Percentiles rank a stretch among this genome's conserved stretches.
Evolutionary conservation across 75 land plant genomes (phyloP).

Genomic region (Larix kaempferi): DNA sequence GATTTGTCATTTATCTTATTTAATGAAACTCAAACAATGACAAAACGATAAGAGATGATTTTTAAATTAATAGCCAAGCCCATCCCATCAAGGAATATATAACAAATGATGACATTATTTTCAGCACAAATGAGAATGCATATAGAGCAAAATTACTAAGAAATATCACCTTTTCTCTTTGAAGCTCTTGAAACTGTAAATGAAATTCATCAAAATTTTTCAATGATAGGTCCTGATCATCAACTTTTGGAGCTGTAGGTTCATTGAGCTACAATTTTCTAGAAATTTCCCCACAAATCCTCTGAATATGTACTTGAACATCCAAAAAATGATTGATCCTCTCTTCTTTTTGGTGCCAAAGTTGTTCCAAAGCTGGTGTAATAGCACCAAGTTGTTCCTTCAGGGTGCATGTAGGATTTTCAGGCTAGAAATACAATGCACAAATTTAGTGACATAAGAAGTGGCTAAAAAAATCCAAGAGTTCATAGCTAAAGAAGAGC

Average conservation of each 20-base stretch:
- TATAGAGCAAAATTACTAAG: background rate
- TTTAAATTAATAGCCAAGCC: background rate
- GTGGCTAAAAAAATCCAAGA: background rate
- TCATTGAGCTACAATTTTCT: slow-evolving; percentile 33
- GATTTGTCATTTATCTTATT: too few relatives aligned
- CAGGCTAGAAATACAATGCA: slow-evolving; percentile 45
- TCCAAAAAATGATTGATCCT: slow-evolving; percentile 74
- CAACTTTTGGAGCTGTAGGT: slow-evolving; percentile 29
- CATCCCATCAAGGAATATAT: background rate
- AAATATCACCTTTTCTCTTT: slow-evolving; percentile 77
- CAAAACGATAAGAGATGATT: background rate
- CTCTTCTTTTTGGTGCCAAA: slow-evolving; percentile 80
- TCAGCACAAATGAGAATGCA: background rate
- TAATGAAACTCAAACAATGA: slow-evolving; percentile 8
- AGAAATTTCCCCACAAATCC: slow-evolving; percentile 78
- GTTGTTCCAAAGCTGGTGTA: slow-evolving; percentile 70
- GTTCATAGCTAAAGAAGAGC: background rate
- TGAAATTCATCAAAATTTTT: slow-evolving; percentile 84
- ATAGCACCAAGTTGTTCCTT: slow-evolving; percentile 91
- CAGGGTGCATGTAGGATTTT: slow-evolving; percentile 73
- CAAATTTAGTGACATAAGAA: background rate
- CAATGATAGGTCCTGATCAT: slow-evolving; percentile 75
- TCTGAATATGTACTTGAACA: slow-evolving; percentile 77
- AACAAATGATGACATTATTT: background rate
- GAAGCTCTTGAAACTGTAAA: slow-evolving; percentile 79